phyloP scores from a whole-genome alignment of 2,329 filamentous ascomycete genomes.

The Alternaria triticina region DNA sequence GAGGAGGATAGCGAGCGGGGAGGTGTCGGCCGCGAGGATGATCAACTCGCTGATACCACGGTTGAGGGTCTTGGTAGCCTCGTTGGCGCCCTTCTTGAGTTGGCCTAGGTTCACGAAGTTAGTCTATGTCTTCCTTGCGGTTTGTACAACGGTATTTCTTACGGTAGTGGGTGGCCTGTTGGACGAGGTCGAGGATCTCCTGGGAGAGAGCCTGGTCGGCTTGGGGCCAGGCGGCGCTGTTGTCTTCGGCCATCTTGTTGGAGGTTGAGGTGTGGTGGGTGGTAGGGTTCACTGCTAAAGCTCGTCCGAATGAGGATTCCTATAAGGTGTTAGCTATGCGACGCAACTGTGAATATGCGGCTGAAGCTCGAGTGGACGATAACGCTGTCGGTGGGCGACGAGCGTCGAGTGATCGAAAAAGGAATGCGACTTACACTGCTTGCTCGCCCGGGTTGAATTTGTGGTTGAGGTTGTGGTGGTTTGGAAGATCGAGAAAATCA shows the following conservation, averaged over 20 bases:
- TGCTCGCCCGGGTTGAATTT: conserved; percentile 36
- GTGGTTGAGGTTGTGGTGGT: conserved; percentile 15
- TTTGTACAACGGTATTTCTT: background rate
- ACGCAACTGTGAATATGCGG: background rate
- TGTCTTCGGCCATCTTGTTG: conserved; percentile 37
- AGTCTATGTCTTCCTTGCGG: background rate
- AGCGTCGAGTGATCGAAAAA: background rate
- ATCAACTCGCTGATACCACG: conserved; percentile 89
- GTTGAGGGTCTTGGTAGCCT: conserved; percentile 83
- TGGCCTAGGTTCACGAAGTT: conserved; percentile 18
- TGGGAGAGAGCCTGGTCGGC: conserved; percentile 58
- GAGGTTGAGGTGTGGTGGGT: conserved; percentile 1
- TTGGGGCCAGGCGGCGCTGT: conserved; percentile 44
- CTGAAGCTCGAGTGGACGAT: background rate
- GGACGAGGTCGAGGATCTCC: conserved; percentile 51
- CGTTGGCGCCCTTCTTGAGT: conserved; percentile 60
- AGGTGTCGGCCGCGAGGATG: conserved; percentile 81
- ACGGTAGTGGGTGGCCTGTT: conserved; percentile 35
- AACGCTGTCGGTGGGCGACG: background rate
- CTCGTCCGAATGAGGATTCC: conserved; percentile 44
- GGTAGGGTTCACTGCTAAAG: conserved; percentile 43
- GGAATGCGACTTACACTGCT: conserved; percentile 36
- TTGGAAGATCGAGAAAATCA: conserved; percentile 7
- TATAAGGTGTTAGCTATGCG: background rate
- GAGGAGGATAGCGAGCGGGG: conserved; percentile 75